Evolutionary conservation across 306 rosid genomes (phyloP), one percentile per base, ranked within the genome.

Genomic region (Pyrus communis): DNA sequence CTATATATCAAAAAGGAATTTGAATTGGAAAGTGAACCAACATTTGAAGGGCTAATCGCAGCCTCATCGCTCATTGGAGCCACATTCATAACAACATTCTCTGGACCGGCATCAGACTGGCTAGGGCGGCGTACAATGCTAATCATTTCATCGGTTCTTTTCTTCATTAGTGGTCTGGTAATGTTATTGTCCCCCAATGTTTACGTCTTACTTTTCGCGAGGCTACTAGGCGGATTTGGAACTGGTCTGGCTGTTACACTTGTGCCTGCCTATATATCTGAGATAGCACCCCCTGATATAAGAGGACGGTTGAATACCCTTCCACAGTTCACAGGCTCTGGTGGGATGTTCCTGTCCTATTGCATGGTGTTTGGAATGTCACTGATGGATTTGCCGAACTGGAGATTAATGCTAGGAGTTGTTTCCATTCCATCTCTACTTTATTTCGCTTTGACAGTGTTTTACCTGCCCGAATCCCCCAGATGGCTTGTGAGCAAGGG

Each of bases 401-500:
- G 84, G 84, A 81, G 84, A 58, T 31, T 76, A 49, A 81, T 76
- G 84, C 74, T 81, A 8, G 84, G 81, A 11, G 66, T 71, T 23
- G 52, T 81, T 46, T 81, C 78, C 28, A 55, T 81, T 64, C 84
- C 84, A 11, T 76, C 84, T 3, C 28, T 76, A 21, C 62, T 68
- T 14, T 81, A 76, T 64, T 81, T 81, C 0, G 43, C 54, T 23
- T 76, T 81, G 73, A 77, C 74, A 2, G 52, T 76, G 27, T 43
- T 81, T 81, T 81, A 54, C 67, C 69, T 81, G 84, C 81, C 84
- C 7, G 84, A 81, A 57, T 76, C 84, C 65, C 81, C 84, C 3
- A 67, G 84, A 42, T 81, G 84, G 84, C 84, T 81, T 5, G 84
- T 71, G 63, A 76, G 84, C 5, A 81, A 76, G 21, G 84, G 84